Percentiles rank a stretch among this genome's conserved stretches.
Evolutionary conservation across 2,329 filamentous ascomycete genomes (phyloP).

Genomic region (Cordyceps cicadae): DNA sequence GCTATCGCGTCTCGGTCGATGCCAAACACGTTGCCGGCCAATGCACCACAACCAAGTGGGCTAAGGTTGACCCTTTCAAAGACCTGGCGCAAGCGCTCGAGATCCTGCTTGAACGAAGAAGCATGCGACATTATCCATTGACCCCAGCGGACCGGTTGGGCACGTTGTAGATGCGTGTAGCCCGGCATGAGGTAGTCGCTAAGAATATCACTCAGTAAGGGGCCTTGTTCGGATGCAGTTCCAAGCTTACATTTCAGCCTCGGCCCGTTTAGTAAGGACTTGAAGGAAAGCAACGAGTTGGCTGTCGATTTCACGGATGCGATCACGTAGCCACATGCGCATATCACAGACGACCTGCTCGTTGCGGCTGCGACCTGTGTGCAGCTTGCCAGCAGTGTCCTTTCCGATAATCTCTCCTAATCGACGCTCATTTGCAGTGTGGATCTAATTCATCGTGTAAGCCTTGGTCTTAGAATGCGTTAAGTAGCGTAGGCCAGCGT

Average conservation of each 20-base stretch:
- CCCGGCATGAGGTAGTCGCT: slow-evolving; percentile 70
- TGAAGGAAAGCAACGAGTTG: slow-evolving; percentile 62
- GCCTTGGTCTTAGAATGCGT: no score
- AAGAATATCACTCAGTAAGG: slow-evolving; percentile 12
- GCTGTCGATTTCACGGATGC: slow-evolving; percentile 60
- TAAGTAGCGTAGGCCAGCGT: slow-evolving; percentile 3
- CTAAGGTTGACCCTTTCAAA: slow-evolving; percentile 63
- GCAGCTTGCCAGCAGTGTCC: slow-evolving; percentile 77
- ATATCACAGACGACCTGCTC: slow-evolving; percentile 88
- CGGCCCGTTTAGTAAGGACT: slow-evolving; percentile 60
- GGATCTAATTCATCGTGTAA: slow-evolving; percentile 29
- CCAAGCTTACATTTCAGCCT: slow-evolving; percentile 50
- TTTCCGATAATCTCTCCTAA: slow-evolving; percentile 80
- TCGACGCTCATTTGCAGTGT: slow-evolving; percentile 64
- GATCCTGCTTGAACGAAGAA: slow-evolving; percentile 61
- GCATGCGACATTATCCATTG: slow-evolving; percentile 76
- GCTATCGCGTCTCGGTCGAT: slow-evolving; percentile 25
- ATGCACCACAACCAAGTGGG: slow-evolving; percentile 31
- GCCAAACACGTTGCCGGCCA: slow-evolving; percentile 22
- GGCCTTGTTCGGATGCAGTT: slow-evolving; percentile 9
- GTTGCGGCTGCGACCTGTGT: slow-evolving; percentile 80
- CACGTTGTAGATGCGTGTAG: slow-evolving; percentile 81
- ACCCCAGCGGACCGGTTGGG: slow-evolving; percentile 70
- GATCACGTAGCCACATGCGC: slow-evolving; percentile 77
- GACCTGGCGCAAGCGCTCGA: slow-evolving; percentile 68